Percentiles rank a stretch among this genome's conserved stretches.
Conservation (phyloP, 2,329 filamentous ascomycete species). For the Mycosphaerelloides madeirae region DNA sequence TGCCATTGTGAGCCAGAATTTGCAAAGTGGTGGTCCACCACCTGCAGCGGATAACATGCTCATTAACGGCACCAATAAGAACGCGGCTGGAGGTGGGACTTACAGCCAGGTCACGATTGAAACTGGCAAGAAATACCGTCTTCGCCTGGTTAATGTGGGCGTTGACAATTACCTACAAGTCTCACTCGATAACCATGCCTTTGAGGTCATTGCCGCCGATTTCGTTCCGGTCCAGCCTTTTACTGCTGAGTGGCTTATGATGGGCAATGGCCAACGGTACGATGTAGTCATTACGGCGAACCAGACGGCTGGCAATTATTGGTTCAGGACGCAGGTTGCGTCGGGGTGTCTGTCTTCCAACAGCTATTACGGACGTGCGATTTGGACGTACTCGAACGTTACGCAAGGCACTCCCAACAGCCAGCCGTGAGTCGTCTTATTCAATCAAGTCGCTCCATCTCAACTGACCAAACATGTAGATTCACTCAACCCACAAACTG, state of each 20-base stretch:
- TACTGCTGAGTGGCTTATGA: conserved; percentile 38
- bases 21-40: conserved; percentile 26
- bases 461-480: not conserved
- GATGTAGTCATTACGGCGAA: conserved; percentile 41
- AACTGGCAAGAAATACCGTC: conserved; percentile 36
- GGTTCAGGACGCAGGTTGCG: conserved; percentile 29
- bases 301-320: conserved; percentile 22
- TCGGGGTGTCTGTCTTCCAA: conserved; percentile 15
- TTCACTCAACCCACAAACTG: conserved; percentile 22
- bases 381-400: conserved; percentile 1
- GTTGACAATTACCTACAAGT: conserved; percentile 39
- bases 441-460: no score
- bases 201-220: conserved; percentile 41
- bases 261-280: conserved; percentile 54
- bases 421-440: not conserved
- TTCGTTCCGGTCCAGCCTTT: conserved; percentile 40
- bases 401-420: not conserved
- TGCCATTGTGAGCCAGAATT: conserved; percentile 29
- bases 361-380: conserved; percentile 3
- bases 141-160: conserved; percentile 40
- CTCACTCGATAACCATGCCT: conserved; percentile 44
- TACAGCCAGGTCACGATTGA: conserved; percentile 27
- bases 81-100: conserved; percentile 18
- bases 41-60: conserved; percentile 12
- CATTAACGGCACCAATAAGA: conserved; percentile 32